These are phyloP conservation scores for Raddia distichophylla DNA, from an alignment of 176 grass and related monocot genomes.

Conservation along the genomic window DNA sequence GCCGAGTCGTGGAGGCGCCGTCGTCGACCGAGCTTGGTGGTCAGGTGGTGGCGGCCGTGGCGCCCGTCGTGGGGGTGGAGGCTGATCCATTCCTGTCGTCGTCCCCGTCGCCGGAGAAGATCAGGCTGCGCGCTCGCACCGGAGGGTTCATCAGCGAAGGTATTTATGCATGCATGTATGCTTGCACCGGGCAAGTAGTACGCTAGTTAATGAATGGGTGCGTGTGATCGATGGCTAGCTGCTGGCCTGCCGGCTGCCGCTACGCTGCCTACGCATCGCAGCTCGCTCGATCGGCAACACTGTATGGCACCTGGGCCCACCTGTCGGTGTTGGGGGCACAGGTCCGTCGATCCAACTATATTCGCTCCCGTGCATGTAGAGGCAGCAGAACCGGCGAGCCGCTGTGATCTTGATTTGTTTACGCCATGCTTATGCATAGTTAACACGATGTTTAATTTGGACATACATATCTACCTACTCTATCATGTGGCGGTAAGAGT, in stretches of 20 bases:
- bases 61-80: conserved; percentile 11
- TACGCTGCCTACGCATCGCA: neutral
- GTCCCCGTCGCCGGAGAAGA: conserved; percentile 64
- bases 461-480: neutral
- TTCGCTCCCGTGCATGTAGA: neutral
- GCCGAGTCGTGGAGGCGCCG: neutral
- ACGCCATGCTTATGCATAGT: neutral
- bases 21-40: conserved; percentile 29
- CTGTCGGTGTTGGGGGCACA: neutral
- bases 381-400: no score
- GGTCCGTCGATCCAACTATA: neutral
- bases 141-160: conserved; percentile 60
- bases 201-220: no score
- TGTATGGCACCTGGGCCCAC: neutral
- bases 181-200: no score
- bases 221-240: neutral
- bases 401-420: neutral
- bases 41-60: neutral
- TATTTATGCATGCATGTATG: neutral
- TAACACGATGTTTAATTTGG: neutral
- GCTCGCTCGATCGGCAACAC: neutral
- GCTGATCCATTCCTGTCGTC: conserved; percentile 37
- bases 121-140: conserved; percentile 27
- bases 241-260: neutral
- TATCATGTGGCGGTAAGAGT: neutral